phyloP scores from a whole-genome alignment of 31 red algal species.

The Endocladia muricata region DNA sequence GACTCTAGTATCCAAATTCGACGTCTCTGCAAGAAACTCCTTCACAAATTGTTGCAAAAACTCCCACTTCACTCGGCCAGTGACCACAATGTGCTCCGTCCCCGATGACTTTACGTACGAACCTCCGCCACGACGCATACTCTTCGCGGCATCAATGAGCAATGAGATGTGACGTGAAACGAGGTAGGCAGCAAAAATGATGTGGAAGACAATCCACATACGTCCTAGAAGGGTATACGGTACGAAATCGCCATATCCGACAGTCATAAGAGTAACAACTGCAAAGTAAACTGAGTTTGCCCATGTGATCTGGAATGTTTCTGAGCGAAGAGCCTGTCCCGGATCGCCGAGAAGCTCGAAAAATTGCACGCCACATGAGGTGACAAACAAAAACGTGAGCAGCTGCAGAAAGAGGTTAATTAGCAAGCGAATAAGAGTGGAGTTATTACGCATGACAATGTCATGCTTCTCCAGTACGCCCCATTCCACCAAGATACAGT shows the following conservation, averaged over 20 bases:
- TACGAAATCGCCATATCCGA: constrained; percentile 93
- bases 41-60: constrained; percentile 73
- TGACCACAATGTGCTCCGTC: constrained; percentile 72
- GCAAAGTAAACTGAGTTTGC: constrained; percentile 87
- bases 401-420: constrained; percentile 65
- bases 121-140: constrained; percentile 61
- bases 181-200: constrained; percentile 75
- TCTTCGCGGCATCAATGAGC: constrained; percentile 66
- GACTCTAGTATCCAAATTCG: constrained; percentile 47
- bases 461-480: constrained; percentile 62
- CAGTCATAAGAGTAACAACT: constrained; percentile 84
- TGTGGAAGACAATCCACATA: constrained; percentile 76
- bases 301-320: constrained; percentile 71
- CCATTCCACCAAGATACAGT: constrained; percentile 68
- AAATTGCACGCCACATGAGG: constrained; percentile 61
- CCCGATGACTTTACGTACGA: constrained; percentile 55
- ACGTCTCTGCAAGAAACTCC: constrained; percentile 66
- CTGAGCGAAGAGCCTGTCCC: constrained; percentile 48
- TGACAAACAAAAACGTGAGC: constrained; percentile 72
- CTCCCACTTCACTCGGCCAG: constrained; percentile 76
- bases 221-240: constrained; percentile 71
- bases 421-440: constrained; percentile 51
- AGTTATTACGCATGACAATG: constrained; percentile 58
- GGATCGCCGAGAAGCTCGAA: constrained; percentile 80
- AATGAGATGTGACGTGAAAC: constrained; percentile 67